These are phyloP conservation scores for Pseudogymnoascus sp. DNA, from an alignment of 2,329 filamentous ascomycete species.

Conservation along the genomic window DNA sequence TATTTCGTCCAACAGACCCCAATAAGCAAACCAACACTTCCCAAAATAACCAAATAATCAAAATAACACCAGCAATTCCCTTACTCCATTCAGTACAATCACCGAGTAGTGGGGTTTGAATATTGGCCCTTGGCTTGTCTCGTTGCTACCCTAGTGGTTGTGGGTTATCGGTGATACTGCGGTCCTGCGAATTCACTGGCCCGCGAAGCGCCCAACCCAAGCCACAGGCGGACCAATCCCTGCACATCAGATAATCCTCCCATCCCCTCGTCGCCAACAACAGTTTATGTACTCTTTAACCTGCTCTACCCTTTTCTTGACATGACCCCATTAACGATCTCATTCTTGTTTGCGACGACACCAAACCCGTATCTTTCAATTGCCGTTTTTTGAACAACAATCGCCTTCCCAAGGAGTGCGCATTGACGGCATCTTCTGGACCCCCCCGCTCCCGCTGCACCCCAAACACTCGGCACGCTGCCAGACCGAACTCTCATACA, in stretches of 20 bases:
- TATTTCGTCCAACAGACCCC: background rate
- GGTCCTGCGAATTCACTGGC: background rate
- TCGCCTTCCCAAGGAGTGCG: background rate
- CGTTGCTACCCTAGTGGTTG: background rate
- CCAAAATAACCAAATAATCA: background rate
- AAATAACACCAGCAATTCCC: background rate
- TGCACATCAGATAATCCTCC: background rate
- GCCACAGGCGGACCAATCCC: background rate
- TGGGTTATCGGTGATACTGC: background rate
- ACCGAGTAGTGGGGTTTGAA: background rate
- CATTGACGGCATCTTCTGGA: slow-evolving; percentile 2
- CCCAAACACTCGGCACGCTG: slow-evolving; percentile 9
- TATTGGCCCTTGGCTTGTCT: slow-evolving; percentile 3
- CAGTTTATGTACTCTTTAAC: background rate
- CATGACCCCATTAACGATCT: slow-evolving; percentile 1
- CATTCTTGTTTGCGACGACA: background rate
- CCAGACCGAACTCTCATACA: slow-evolving; percentile 11
- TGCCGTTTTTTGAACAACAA: background rate
- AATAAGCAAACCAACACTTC: background rate
- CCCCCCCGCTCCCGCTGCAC: background rate
- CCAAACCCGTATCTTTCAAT: background rate
- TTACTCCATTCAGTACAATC: background rate
- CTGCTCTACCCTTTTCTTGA: background rate
- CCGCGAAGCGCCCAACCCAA: background rate
- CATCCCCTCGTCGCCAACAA: background rate